Conservation (phyloP, 768 basidiomycete genomes). For the Boletus patriciae region DNA sequence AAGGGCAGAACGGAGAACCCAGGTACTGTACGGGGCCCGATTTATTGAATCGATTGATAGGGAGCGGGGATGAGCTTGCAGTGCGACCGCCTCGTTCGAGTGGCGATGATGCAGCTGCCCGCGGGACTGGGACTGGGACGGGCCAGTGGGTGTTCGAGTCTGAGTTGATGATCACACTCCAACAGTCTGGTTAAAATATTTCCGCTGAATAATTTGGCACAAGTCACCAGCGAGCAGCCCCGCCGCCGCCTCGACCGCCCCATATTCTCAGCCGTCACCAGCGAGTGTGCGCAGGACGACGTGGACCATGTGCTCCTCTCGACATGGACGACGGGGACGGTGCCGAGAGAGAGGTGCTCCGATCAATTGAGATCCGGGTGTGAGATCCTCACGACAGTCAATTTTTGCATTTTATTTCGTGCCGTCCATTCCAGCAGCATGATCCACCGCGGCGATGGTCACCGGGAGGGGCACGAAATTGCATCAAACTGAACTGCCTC, state of each 20-base stretch:
- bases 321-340: slow-evolving; percentile 15
- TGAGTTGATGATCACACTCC: slow-evolving; percentile 21
- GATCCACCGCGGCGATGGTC: neutral
- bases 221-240: slow-evolving; percentile 1
- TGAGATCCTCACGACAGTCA: slow-evolving; percentile 20
- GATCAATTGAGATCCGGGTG: slow-evolving; percentile 31
- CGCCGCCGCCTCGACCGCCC: neutral
- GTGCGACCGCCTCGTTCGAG: neutral
- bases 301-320: slow-evolving; percentile 1
- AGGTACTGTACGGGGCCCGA: slow-evolving; percentile 15
- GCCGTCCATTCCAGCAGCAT: neutral
- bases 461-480: neutral
- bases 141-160: slow-evolving; percentile 18
- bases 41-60: slow-evolving; percentile 17
- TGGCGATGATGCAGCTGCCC: slow-evolving; percentile 1
- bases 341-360: slow-evolving; percentile 25
- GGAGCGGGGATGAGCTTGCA: slow-evolving; percentile 5
- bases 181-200: slow-evolving; percentile 23
- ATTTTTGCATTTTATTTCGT: neutral
- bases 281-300: neutral
- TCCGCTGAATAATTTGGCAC: slow-evolving; percentile 26
- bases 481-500: neutral
- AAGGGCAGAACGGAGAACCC: slow-evolving; percentile 19
- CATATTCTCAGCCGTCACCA: neutral
- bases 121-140: neutral